A percentile compares a stretch with the other conserved stretches of the same genome.
phyloP scores from a whole-genome alignment of 2,329 filamentous ascomycete species.

The Aureobasidium pullulans region DNA sequence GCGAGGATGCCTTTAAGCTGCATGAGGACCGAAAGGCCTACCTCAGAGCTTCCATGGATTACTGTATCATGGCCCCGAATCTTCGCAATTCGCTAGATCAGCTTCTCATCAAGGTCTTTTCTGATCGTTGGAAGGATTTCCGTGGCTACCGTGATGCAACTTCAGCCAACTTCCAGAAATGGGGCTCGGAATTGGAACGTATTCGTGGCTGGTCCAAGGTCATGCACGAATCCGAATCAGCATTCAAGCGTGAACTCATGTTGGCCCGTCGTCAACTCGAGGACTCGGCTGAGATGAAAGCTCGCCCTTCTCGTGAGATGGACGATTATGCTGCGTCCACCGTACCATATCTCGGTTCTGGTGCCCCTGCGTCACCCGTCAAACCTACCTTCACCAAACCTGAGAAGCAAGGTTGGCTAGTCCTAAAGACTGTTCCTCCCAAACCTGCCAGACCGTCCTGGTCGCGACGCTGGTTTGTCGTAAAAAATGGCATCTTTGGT shows the following conservation, averaged over 20 bases:
- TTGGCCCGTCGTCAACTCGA: constrained; percentile 74
- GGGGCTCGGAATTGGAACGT: constrained; percentile 76
- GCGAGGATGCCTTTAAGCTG: constrained; percentile 92
- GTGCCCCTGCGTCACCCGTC: constrained; percentile 45
- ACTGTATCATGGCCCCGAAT: constrained; percentile 80
- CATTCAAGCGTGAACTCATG: constrained; percentile 75
- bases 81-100: constrained; percentile 77
- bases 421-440: constrained; percentile 69
- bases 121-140: constrained; percentile 84
- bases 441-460: constrained; percentile 88
- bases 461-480: constrained; percentile 90
- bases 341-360: constrained; percentile 72
- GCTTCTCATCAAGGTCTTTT: constrained; percentile 74
- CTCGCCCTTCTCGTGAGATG: constrained; percentile 80
- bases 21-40: constrained; percentile 90
- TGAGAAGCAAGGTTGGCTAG: constrained; percentile 95
- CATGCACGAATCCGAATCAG: constrained; percentile 81
- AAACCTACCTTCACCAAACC: constrained; percentile 41
- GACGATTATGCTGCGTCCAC: constrained; percentile 89
- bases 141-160: constrained; percentile 61
- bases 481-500: constrained; percentile 91
- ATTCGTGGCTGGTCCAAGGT: constrained; percentile 89
- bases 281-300: constrained; percentile 61
- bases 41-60: constrained; percentile 87
- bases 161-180: constrained; percentile 55